Base-by-base conservation (phyloP, 306 rosid genomes). In the Purshia tridentata region DNA sequence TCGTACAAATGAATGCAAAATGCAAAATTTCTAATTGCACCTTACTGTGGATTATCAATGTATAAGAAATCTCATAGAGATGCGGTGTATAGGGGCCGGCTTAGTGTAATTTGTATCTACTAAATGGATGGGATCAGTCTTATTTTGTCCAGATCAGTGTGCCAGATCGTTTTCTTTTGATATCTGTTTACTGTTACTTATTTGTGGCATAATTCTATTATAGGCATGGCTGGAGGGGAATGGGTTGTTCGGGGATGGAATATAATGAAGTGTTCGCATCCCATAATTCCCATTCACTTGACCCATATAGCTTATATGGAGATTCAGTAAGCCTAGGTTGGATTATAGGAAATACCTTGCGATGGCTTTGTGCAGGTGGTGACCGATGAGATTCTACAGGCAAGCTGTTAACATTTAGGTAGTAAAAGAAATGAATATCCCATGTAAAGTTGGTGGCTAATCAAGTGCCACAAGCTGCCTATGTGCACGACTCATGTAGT, bases 191-290 rank as follows among this genome's bases (percentile, higher is more conserved):
- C 53, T 20, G 48, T 69, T 69, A 63, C 74, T 76, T 52, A 66
- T 67, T 1, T 46, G 19, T 53, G 42, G 72, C 51, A 72, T 60
- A 48, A 53, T 75, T 87, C 45, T 83, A 73, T 75, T 71, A 70
- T 79, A 83, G 79, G 78, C 61, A 50, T 69, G 54, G 85, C 82
- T 81, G 83, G 77, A 82, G 76, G 39, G 23, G 78, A 74, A 62
- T 76, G 82, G 83, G 70, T 72, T 74, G 59, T 82, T 77, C 65
- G 79, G 72, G 74, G 75, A 70, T 29, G 70, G 73, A 78, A 83
- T 56, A 14, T 63, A 74, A 42, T 68, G 9, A 12, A 74, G 23
- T 74, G 72, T 49, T 63, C n/a, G 45, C 77, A 29, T 29, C 35
- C 35, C 35, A 29, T 29, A 29, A 29, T 69, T 48, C 62, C 60